phyloP scores from a whole-genome alignment of 2,329 filamentous ascomycete species.

The Fusarium sp. region DNA sequence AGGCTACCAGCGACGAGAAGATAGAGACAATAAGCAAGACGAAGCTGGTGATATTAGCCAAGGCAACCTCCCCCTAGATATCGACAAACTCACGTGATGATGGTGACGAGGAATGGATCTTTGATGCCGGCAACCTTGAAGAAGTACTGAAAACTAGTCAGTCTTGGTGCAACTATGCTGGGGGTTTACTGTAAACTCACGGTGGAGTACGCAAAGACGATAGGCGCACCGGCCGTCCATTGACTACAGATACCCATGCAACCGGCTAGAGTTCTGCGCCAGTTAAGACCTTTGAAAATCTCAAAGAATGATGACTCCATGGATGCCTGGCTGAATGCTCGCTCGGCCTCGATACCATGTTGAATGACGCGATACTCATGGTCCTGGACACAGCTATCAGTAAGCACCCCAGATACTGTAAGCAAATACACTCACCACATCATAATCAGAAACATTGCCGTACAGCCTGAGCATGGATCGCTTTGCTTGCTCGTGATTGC shows the following conservation, averaged over 20 bases:
- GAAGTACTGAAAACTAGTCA: not conserved
- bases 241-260: conserved; percentile 32
- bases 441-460: no score
- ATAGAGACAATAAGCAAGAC: no score
- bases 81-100: conserved; percentile 1
- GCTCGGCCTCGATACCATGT: not conserved
- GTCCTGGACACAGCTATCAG: no score
- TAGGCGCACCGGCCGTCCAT: conserved; percentile 25
- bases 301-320: conserved; percentile 20
- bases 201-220: conserved; percentile 21
- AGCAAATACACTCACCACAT: no score
- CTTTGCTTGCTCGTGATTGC: no score
- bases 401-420: no score
- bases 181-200: not conserved
- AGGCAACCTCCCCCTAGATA: no score
- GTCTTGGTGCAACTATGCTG: not conserved
- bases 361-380: no score
- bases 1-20: no score
- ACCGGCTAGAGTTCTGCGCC: conserved; percentile 25
- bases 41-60: no score
- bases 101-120: conserved; percentile 2
- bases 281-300: conserved; percentile 19
- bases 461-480: no score
- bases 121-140: conserved; percentile 2
- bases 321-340: not conserved